Percentiles rank a stretch among this genome's conserved stretches.
Evolutionary conservation across 768 basidiomycete species (phyloP).

Genomic region (Macrolepiota fuliginosa): DNA sequence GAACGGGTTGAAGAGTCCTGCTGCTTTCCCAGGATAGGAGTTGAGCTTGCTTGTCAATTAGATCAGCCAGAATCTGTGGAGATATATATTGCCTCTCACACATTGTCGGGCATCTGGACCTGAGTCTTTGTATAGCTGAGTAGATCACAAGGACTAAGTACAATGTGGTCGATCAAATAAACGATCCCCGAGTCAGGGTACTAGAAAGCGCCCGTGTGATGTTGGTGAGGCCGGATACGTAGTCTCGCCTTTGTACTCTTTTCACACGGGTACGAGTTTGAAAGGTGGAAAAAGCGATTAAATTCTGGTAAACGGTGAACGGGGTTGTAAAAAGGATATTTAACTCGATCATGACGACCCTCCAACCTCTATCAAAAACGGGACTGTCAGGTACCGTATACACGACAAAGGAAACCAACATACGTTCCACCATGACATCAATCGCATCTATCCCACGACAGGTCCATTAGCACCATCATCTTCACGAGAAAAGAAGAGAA

Average conservation of each 20-base stretch:
- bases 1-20: slow-evolving; percentile 53
- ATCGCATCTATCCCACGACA: slow-evolving; percentile 64
- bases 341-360: slow-evolving; percentile 24
- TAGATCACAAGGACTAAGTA: neutral
- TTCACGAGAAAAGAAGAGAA: neutral
- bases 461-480: slow-evolving; percentile 6
- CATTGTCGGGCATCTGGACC: neutral
- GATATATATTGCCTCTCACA: neutral
- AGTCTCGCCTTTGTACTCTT: neutral
- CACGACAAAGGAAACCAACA: slow-evolving; percentile 26
- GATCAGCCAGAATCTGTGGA: neutral
- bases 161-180: neutral
- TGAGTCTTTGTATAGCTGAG: neutral
- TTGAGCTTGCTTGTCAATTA: neutral
- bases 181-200: neutral
- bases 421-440: slow-evolving; percentile 97
- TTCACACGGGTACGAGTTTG: neutral
- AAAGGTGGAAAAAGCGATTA: slow-evolving; percentile 1
- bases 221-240: too few relatives aligned
- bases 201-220: too few relatives aligned
- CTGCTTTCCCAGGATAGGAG: slow-evolving; percentile 32
- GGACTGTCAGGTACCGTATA: slow-evolving; percentile 13
- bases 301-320: neutral
- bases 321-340: slow-evolving; percentile 6
- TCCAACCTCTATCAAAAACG: slow-evolving; percentile 40